Base-by-base conservation (phyloP, 768 basidiomycete species). In the Peribolospora kevripleyi region DNA sequence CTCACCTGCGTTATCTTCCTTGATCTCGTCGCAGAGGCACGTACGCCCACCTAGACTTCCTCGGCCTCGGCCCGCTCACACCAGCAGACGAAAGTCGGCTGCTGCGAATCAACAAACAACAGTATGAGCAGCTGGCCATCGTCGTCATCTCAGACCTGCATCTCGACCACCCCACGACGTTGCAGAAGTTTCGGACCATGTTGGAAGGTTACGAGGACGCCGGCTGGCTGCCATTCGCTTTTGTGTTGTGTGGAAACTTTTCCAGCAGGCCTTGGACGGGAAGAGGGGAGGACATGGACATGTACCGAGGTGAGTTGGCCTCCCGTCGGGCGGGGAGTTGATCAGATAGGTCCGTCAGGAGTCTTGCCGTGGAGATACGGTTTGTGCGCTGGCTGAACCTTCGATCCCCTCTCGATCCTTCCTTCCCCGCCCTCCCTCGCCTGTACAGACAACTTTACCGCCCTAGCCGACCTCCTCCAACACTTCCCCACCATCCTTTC, bases 131-230 rank as follows among this genome's bases (percentile, higher is more conserved):
- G 25, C 25, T 25, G 25, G 25, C 25, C 1, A 25, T 95, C 70
- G 86, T 93, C 68, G 78, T 93, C 63, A 72, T 97, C 45, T 97
- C 93, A 0, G 93, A 98, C 66, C 80, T 97, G 3, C 90, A 87
- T 83, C 73, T 98, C 36, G 91, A 98, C 68, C 78, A 84, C 59
- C 79, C 85, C 0, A 76, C 80, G 56, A 87, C 86, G 1, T 68
- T 97, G 4, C 65, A 71, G 4, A 86, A 84, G 4, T 72, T 98
- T 9, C 75, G 77, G 57, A 80, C 80, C 62, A 77, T 97, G 70
- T 82, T 97, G 59, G 83, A 88, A 49, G 69, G 65, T 2, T 71
- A 71, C 60, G 82, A 86, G 49, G 86, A 87, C 58, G 83, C 78
- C 56, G 78, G 71, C 56, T 87, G 82, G 67, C 80, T 88, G 56